Evolutionary conservation across 2,329 filamentous ascomycete genomes (phyloP), one percentile per base, ranked within the genome.

Genomic region (Sarocladium brachiariae): DNA sequence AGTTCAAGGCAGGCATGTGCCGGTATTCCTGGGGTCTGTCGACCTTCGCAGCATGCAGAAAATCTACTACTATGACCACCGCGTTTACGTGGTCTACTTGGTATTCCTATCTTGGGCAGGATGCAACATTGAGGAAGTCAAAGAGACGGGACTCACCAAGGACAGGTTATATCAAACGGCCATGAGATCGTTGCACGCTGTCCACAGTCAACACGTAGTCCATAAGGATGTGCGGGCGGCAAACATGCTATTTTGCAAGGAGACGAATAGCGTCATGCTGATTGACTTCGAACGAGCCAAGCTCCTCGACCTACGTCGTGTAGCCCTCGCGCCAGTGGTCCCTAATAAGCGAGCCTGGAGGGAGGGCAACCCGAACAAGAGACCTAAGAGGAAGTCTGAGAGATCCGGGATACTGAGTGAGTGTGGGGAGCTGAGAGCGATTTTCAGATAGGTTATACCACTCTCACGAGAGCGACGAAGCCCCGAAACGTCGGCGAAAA

Each of bases 11-110:
- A 49, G 52, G 11, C 14, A 56, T n/a, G 52, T 72, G 18, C 68
- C 68, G 16, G 61, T 74, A 1, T 69, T 66, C 31, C 63, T 71
- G 5, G 64, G 67, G 5, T 55, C 60, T 9, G 59, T 72, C 34
- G 62, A 72, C 56, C 63, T 73, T 24, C 55, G 58, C 34, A 23
- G 45, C 2, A 53, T 69, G 9, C 48, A 56, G 6, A 63, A 59
- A 53, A 63, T 52, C 2, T 69, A 68, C 53, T 66, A 65, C 52
- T 65, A 65, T 39, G 55, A 63, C 52, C 51, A 60, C 43, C 55
- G 59, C 7, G 62, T 69, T 2, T 56, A 64, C 13, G 56, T 70
- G 19, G 54, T 63, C 16, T 52, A 67, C 37, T 61, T 70, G 52
- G 59, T 55, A 23, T 61, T 69, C 43, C 52, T 70, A 14, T 67